Conservation (phyloP, 192 early-diverging fungal species). For the Allomyces macrogynus region DNA sequence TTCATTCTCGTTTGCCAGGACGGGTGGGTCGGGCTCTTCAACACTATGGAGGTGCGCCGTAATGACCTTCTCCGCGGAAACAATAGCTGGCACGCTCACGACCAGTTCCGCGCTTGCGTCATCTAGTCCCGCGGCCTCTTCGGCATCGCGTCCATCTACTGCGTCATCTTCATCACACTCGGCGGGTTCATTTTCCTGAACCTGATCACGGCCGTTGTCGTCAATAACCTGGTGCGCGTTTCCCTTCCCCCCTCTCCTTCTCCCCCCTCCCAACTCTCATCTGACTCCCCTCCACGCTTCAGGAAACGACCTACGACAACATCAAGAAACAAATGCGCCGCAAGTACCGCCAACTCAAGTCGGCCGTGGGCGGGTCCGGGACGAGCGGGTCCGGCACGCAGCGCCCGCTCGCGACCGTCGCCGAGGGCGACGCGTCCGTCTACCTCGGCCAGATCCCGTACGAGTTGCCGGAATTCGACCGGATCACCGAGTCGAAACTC, state of each 20-base stretch:
- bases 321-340: conserved; percentile 8
- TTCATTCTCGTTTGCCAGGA: conserved; percentile 17
- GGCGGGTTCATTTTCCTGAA: conserved; percentile 20
- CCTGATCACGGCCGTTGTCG: conserved; percentile 22
- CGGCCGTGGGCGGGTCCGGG: conserved; percentile 4
- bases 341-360: conserved; percentile 11
- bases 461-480: conserved; percentile 22
- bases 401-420: conserved; percentile 7
- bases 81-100: too few relatives aligned
- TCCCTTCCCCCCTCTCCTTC: not conserved
- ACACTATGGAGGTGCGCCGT: conserved; percentile 7
- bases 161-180: conserved; percentile 13
- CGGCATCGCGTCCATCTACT: conserved; percentile 9
- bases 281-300: not conserved
- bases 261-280: not conserved
- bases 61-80: not conserved
- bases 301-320: conserved; percentile 10
- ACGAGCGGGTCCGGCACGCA: not conserved
- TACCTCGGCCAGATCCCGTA: conserved; percentile 21
- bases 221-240: conserved; percentile 19
- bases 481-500: conserved; percentile 19
- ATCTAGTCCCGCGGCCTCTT: too few relatives aligned
- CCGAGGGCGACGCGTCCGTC: conserved; percentile 5
- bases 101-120: too few relatives aligned
- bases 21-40: conserved; percentile 16